Percentiles rank a stretch among this genome's conserved stretches.
phyloP scores from a whole-genome alignment of 2,329 filamentous ascomycete genomes.

The Niveomyces coronatus region DNA sequence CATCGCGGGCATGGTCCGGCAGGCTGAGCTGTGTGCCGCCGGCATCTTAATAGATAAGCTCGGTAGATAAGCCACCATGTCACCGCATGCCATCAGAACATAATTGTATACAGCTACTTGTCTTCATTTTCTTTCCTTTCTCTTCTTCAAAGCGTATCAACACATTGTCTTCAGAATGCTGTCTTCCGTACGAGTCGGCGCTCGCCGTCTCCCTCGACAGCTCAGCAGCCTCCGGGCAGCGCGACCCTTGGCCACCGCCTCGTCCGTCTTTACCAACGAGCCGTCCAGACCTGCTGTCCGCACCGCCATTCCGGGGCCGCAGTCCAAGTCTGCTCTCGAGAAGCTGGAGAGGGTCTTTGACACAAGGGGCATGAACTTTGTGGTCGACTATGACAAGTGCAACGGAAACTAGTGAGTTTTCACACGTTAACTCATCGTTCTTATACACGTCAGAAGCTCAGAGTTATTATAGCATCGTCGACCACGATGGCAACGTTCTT shows the following conservation, averaged over 20 bases:
- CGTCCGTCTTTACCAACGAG: conserved; percentile 36
- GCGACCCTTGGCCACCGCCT: conserved; percentile 14
- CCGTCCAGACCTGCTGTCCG: conserved; percentile 42
- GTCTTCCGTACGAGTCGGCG: conserved; percentile 4
- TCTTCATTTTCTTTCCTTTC: neutral
- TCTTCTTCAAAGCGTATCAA: neutral
- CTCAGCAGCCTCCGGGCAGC: neutral
- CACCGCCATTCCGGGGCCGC: conserved; percentile 64
- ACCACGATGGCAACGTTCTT: conserved; percentile 60
- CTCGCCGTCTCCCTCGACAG: conserved; percentile 3
- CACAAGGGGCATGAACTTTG: conserved; percentile 75
- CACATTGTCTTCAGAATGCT: conserved; percentile 1
- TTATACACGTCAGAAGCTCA: conserved; percentile 3
- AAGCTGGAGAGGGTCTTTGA: conserved; percentile 74
- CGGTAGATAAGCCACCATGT: no score
- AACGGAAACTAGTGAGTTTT: conserved; percentile 57
- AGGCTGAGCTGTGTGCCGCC: no score
- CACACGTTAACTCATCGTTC: no score
- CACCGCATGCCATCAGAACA: no score
- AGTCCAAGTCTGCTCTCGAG: conserved; percentile 56
- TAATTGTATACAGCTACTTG: no score
- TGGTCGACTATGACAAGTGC: conserved; percentile 64
- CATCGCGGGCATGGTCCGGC: no score
- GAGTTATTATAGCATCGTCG: conserved; percentile 37
- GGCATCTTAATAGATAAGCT: no score